phyloP scores from a whole-genome alignment of 2,329 filamentous ascomycete species.

The Fusarium cicatricum region DNA sequence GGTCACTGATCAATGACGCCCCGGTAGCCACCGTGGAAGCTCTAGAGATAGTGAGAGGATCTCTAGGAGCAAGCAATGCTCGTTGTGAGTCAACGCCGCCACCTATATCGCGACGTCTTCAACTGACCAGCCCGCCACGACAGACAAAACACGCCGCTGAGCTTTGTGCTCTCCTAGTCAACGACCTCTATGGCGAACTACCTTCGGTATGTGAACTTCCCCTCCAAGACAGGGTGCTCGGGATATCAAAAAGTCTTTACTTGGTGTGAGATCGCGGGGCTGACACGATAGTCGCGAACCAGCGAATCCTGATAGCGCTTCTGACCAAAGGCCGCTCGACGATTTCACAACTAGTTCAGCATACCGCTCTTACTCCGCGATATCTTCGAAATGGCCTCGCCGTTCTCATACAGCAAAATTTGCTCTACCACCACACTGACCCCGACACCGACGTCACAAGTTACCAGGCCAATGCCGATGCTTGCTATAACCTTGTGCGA shows the following conservation, averaged over 20 bases:
- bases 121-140: conserved; percentile 32
- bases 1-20: conserved; percentile 61
- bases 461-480: conserved; percentile 84
- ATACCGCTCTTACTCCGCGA: conserved; percentile 76
- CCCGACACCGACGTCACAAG: conserved; percentile 69
- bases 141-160: conserved; percentile 80
- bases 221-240: conserved; percentile 14
- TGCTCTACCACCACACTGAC: conserved; percentile 77
- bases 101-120: conserved; percentile 24
- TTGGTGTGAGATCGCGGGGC: conserved; percentile 35
- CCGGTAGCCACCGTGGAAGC: conserved; percentile 75
- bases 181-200: conserved; percentile 90
- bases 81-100: conserved; percentile 55
- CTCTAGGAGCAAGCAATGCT: conserved; percentile 74
- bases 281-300: conserved; percentile 40
- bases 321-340: conserved; percentile 81
- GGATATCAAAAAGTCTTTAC: conserved; percentile 5
- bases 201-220: conserved; percentile 74
- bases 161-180: conserved; percentile 88
- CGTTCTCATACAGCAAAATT: conserved; percentile 87
- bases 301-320: conserved; percentile 87
- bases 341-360: conserved; percentile 72
- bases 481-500: conserved; percentile 84
- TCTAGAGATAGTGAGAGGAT: conserved; percentile 82
- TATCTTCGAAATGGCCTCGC: conserved; percentile 84